Evolutionary conservation across 345 rosid species (phyloP).

Genomic region (Erucastrum elatum): DNA sequence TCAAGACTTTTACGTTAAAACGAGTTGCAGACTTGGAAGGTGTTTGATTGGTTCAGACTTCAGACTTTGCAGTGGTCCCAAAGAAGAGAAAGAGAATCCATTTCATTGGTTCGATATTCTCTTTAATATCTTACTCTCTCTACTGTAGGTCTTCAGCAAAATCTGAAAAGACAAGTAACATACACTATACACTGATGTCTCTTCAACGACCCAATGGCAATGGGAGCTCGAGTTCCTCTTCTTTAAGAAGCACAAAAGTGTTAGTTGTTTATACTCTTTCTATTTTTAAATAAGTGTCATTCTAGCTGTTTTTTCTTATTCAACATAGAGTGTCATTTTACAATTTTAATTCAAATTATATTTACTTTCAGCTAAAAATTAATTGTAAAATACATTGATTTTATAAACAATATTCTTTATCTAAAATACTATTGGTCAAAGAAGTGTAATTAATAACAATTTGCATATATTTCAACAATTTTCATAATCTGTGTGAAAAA

Average conservation of each 20-base stretch:
- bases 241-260: constrained; percentile 33
- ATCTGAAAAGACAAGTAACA: constrained; percentile 14
- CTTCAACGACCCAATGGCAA: constrained; percentile 38
- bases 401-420: no score
- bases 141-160: constrained; percentile 7
- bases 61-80: constrained; percentile 28
- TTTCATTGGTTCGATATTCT: constrained; percentile 20
- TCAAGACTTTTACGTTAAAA: background rate
- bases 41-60: constrained; percentile 8
- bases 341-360: no score
- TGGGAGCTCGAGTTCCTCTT: constrained; percentile 36
- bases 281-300: no score
- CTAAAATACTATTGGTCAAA: no score
- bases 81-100: background rate
- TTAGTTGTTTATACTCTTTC: background rate
- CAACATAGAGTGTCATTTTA: no score
- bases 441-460: no score
- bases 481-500: no score
- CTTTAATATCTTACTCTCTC: constrained; percentile 11
- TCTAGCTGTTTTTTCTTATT: no score
- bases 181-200: constrained; percentile 36
- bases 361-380: no score
- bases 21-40: constrained; percentile 20
- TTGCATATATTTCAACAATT: no score
- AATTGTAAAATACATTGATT: no score